A percentile compares a stretch with the other conserved stretches of the same genome.
Evolutionary conservation across 805 yeast species (phyloP).

Genomic region (Candida maesae): DNA sequence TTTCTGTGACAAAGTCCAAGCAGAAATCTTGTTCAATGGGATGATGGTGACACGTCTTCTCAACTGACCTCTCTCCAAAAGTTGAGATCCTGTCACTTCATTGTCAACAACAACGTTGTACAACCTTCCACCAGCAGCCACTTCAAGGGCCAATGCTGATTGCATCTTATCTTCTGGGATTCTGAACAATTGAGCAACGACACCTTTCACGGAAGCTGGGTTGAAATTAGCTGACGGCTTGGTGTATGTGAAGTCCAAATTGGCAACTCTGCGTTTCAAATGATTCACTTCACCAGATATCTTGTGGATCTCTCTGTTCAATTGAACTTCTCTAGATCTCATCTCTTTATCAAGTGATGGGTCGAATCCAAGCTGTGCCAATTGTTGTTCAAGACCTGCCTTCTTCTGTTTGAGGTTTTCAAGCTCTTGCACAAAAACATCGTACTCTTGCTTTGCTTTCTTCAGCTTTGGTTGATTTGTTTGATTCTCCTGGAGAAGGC

Average conservation of each 20-base stretch:
- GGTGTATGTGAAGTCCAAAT: constrained; percentile 70
- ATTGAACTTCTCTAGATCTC: constrained; percentile 39
- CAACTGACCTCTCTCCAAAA: constrained; percentile 74
- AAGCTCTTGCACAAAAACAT: constrained; percentile 39
- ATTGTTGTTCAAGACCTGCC: constrained; percentile 35
- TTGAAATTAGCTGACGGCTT: constrained; percentile 62
- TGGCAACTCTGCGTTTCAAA: constrained; percentile 61
- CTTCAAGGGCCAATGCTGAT: constrained; percentile 81
- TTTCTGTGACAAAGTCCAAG: constrained; percentile 50
- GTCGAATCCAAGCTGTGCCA: constrained; percentile 56
- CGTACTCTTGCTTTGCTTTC: constrained; percentile 50
- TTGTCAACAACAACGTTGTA: constrained; percentile 90
- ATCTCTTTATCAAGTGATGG: constrained; percentile 41
- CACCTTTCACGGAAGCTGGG: constrained; percentile 68
- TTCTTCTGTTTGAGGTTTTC: constrained; percentile 38
- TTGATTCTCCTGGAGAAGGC: constrained; percentile 49
- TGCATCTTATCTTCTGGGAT: constrained; percentile 52
- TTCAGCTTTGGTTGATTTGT: constrained; percentile 43
- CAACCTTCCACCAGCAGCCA: constrained; percentile 89
- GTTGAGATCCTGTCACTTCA: constrained; percentile 77
- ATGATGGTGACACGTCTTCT: constrained; percentile 84
- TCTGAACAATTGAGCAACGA: constrained; percentile 80
- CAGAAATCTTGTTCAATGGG: constrained; percentile 81
- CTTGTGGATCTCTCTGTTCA: constrained; percentile 42
- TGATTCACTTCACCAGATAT: constrained; percentile 47